Evolutionary conservation across 2,329 filamentous ascomycete genomes (phyloP).

Genomic region (Basipetospora sp.): DNA sequence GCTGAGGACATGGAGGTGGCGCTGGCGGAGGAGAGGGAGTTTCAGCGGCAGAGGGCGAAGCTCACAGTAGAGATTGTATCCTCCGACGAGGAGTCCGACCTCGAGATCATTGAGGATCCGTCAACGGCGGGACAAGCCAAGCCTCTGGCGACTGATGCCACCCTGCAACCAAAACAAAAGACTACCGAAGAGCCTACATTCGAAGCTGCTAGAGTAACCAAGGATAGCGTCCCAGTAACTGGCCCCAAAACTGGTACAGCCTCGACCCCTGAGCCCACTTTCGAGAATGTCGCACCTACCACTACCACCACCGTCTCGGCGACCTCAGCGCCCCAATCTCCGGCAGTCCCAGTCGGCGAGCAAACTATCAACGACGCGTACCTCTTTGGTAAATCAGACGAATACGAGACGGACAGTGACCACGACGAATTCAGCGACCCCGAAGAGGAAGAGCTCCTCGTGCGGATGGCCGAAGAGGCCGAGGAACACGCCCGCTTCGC

Average conservation of each 20-base stretch:
- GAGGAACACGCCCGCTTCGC: constrained; percentile 91
- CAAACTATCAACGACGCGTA: constrained; percentile 4
- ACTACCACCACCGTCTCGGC: too few species aligned
- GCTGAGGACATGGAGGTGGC: constrained; percentile 47
- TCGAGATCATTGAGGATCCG: constrained; percentile 37
- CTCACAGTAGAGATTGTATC: constrained; percentile 49
- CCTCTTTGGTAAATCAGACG: constrained; percentile 15
- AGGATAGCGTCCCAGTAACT: background rate
- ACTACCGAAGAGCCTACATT: background rate
- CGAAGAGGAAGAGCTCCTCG: constrained; percentile 79
- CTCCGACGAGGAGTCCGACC: constrained; percentile 41
- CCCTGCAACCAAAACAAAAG: too few species aligned
- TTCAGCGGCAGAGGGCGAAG: constrained; percentile 27
- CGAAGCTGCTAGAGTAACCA: background rate
- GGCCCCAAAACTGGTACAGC: background rate
- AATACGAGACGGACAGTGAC: constrained; percentile 19
- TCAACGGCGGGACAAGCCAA: background rate
- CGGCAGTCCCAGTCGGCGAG: constrained; percentile 2
- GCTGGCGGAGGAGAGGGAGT: constrained; percentile 37
- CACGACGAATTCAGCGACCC: constrained; percentile 65
- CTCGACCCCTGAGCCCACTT: constrained; percentile 15
- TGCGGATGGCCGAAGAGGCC: constrained; percentile 73
- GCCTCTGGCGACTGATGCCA: too few species aligned
- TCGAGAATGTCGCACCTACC: constrained; percentile 24
- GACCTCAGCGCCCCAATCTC: too few species aligned